A percentile compares a stretch with the other conserved stretches of the same genome.
Evolutionary conservation across 148 eudicot species (phyloP).

Genomic region (Rhododendron griersonianum): DNA sequence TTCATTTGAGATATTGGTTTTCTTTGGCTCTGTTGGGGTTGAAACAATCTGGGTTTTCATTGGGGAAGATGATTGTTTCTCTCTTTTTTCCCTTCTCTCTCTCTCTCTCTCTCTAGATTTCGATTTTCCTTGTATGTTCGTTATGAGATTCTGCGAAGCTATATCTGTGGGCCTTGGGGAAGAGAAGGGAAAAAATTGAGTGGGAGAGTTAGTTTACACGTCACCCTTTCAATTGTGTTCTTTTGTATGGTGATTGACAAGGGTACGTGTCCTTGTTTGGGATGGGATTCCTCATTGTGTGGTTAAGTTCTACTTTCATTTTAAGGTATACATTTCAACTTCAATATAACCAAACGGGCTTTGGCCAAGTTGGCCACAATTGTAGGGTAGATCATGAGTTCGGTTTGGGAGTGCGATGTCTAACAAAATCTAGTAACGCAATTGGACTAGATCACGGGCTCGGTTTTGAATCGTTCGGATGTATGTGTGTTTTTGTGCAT

Average conservation of each 20-base stretch:
- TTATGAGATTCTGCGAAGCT: background rate
- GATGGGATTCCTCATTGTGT: background rate
- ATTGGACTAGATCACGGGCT: too few species aligned
- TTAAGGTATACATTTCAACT: background rate
- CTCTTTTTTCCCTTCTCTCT: background rate
- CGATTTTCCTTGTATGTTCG: background rate
- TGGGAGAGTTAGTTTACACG: conserved; percentile 43
- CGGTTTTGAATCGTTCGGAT: too few species aligned
- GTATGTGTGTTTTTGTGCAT: too few species aligned
- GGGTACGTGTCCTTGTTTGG: background rate
- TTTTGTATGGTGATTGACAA: conserved; percentile 37
- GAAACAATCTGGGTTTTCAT: background rate
- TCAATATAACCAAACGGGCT: background rate
- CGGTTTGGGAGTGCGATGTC: too few species aligned
- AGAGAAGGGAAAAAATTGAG: conserved; percentile 12
- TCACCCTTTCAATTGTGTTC: conserved; percentile 7
- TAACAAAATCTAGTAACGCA: too few species aligned
- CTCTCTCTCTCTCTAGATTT: background rate
- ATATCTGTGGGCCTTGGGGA: background rate
- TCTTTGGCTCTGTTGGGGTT: background rate
- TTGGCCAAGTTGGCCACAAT: background rate
- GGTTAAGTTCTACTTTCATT: background rate
- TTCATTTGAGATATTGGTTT: background rate
- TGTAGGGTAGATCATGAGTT: background rate
- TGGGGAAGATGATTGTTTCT: background rate